These are phyloP conservation scores for Monilinia polystroma DNA, from an alignment of 2,329 filamentous ascomycete genomes.

Conservation along the genomic window DNA sequence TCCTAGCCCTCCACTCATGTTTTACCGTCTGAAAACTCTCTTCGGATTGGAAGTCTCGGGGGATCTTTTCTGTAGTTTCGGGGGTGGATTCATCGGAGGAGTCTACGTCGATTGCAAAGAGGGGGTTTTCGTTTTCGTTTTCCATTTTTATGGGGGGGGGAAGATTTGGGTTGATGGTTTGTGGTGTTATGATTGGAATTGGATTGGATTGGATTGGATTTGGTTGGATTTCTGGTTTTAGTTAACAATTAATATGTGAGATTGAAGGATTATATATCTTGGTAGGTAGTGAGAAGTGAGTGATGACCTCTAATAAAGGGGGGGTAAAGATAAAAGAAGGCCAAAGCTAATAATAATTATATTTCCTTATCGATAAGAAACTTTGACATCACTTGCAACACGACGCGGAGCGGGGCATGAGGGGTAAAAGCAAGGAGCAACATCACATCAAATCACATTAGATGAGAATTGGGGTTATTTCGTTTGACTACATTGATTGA, in stretches of 20 bases:
- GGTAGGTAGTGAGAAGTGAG: background rate
- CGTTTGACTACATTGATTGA: background rate
- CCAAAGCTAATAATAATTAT: background rate
- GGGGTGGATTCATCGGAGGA: slow-evolving; percentile 40
- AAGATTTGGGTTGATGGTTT: background rate
- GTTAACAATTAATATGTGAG: no score
- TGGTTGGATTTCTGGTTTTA: slow-evolving; percentile 33
- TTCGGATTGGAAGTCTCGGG: slow-evolving; percentile 39
- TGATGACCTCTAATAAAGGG: background rate
- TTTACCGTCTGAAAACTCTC: slow-evolving; percentile 35
- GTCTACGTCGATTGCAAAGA: slow-evolving; percentile 47
- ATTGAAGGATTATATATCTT: no score
- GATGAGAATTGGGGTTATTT: background rate
- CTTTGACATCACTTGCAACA: background rate
- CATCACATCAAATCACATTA: background rate
- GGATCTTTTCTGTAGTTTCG: slow-evolving; percentile 27
- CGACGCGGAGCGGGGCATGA: slow-evolving; percentile 1
- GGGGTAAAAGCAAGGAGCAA: background rate
- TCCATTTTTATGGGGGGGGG: slow-evolving; percentile 26
- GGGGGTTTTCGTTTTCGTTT: slow-evolving; percentile 42
- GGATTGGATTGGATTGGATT: background rate
- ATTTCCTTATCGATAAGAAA: slow-evolving; percentile 18
- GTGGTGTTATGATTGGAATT: background rate
- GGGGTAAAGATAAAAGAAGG: background rate
- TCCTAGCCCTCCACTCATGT: slow-evolving; percentile 34